Conservation (phyloP, 129 eudicot species). For the Ambrosia artemisiifolia region DNA sequence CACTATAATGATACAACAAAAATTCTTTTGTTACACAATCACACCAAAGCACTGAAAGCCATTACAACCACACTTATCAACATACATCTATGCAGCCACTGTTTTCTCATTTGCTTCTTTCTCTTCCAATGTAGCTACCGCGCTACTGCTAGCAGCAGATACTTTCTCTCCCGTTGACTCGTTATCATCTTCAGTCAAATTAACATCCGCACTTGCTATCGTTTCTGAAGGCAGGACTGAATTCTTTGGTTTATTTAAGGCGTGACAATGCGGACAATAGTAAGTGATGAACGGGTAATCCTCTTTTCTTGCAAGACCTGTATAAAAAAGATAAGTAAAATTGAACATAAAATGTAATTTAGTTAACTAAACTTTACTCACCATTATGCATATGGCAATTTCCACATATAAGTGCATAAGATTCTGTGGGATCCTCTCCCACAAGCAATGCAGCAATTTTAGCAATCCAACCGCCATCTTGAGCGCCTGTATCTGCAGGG, state of each 20-base stretch:
- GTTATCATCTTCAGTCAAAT: constrained; percentile 13
- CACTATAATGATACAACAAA: constrained; percentile 27
- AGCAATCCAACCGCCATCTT: constrained; percentile 91
- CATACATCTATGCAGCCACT: constrained; percentile 17
- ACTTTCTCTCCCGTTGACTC: constrained; percentile 24
- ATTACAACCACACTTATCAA: constrained; percentile 15
- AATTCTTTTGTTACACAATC: constrained; percentile 31
- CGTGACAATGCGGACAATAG: constrained; percentile 88
- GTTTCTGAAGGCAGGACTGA: constrained; percentile 29
- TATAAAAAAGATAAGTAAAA: constrained; percentile 7
- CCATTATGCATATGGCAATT: constrained; percentile 98
- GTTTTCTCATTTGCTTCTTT: constrained; percentile 30
- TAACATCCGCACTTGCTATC: constrained; percentile 25
- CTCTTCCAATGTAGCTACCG: constrained; percentile 34
- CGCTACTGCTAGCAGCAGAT: constrained; percentile 29
- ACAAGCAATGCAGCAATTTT: constrained; percentile 91
- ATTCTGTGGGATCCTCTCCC: constrained; percentile 95
- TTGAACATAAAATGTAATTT: neutral
- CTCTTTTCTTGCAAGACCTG: constrained; percentile 93
- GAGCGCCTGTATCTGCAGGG: constrained; percentile 42
- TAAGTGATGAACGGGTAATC: constrained; percentile 76
- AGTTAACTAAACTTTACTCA: constrained; percentile 18
- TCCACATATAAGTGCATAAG: constrained; percentile 90
- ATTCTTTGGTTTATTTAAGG: constrained; percentile 68
- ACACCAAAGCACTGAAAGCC: constrained; percentile 8